Evolutionary conservation across 306 rosid genomes (phyloP).

Genomic region (Abrus precatorius): DNA sequence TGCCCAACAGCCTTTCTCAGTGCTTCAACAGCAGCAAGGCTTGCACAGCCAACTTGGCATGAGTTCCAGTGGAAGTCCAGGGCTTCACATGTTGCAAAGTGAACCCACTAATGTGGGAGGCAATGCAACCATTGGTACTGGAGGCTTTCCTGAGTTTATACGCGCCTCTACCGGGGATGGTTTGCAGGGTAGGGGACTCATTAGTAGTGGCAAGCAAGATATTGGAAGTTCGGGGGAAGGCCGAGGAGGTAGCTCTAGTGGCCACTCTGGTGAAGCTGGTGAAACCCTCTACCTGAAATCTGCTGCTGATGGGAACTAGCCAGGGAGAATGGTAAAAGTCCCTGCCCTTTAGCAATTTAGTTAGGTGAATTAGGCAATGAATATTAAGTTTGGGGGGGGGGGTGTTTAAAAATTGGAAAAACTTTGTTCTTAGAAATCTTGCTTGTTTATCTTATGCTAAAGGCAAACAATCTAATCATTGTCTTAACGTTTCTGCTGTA

Average conservation of each 20-base stretch:
- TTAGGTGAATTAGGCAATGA: conserved; percentile 49
- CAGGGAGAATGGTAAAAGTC: conserved; percentile 32
- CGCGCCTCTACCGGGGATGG: conserved; percentile 62
- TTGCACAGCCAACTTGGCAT: conserved; percentile 82
- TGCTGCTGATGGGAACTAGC: conserved; percentile 73
- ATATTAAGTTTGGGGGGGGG: conserved; percentile 31
- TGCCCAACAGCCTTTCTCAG: conserved; percentile 81
- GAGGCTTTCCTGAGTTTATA: conserved; percentile 76
- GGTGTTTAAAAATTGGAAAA: not conserved
- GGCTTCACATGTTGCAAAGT: conserved; percentile 84
- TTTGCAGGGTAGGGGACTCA: conserved; percentile 62
- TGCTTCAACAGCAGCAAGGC: conserved; percentile 88
- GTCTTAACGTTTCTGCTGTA: conserved; percentile 37
- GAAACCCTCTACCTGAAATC: conserved; percentile 82
- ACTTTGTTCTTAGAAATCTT: conserved; percentile 34
- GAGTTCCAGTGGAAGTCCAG: conserved; percentile 70
- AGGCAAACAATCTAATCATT: conserved; percentile 21
- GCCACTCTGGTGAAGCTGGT: conserved; percentile 79
- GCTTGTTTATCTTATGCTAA: conserved; percentile 40
- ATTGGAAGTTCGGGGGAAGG: conserved; percentile 71
- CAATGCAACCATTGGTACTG: conserved; percentile 61
- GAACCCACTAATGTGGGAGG: conserved; percentile 71
- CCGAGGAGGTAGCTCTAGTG: conserved; percentile 81
- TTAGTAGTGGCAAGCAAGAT: conserved; percentile 79
- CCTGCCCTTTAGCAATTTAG: conserved; percentile 40